These are phyloP conservation scores for Trifolium pratense DNA, from an alignment of 306 rosid species.

Conservation along the genomic window DNA sequence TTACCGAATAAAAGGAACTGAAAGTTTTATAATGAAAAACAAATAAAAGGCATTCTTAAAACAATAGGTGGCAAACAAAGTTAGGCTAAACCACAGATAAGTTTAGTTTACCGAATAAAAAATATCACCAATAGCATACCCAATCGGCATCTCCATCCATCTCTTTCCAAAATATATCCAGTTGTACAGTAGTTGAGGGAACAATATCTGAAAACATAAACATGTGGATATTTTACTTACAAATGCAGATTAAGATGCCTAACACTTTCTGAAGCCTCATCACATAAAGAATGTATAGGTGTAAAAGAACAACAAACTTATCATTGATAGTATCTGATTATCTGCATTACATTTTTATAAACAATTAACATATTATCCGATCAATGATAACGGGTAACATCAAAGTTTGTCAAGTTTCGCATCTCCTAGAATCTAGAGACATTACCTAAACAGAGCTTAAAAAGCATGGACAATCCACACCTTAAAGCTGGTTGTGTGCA, in stretches of 20 bases:
- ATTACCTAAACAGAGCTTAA: neutral
- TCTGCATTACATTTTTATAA: conserved; percentile 31
- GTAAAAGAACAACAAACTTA: conserved; percentile 6
- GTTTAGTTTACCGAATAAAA: conserved; percentile 54
- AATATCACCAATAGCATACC: conserved; percentile 70
- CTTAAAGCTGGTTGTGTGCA: neutral
- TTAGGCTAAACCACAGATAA: conserved; percentile 47
- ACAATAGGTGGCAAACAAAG: conserved; percentile 35
- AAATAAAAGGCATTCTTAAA: conserved; percentile 24
- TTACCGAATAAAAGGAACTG: neutral
- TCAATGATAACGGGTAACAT: conserved; percentile 10
- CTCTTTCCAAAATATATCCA: conserved; percentile 96
- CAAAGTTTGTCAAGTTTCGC: conserved; percentile 23
- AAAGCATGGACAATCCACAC: neutral
- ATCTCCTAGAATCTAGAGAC: neutral
- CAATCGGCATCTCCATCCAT: conserved; percentile 89
- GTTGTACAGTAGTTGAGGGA: conserved; percentile 72
- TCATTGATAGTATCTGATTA: conserved; percentile 7
- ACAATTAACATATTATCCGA: conserved; percentile 14
- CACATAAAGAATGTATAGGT: conserved; percentile 5
- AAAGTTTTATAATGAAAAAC: conserved; percentile 26
- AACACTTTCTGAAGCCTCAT: conserved; percentile 26
- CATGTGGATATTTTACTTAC: conserved; percentile 40
- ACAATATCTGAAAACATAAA: conserved; percentile 69
- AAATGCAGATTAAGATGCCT: conserved; percentile 23